Evolutionary conservation across 192 early-diverging fungal genomes (phyloP), one percentile per base, ranked within the genome.

Genomic region (Linnemannia exigua): DNA sequence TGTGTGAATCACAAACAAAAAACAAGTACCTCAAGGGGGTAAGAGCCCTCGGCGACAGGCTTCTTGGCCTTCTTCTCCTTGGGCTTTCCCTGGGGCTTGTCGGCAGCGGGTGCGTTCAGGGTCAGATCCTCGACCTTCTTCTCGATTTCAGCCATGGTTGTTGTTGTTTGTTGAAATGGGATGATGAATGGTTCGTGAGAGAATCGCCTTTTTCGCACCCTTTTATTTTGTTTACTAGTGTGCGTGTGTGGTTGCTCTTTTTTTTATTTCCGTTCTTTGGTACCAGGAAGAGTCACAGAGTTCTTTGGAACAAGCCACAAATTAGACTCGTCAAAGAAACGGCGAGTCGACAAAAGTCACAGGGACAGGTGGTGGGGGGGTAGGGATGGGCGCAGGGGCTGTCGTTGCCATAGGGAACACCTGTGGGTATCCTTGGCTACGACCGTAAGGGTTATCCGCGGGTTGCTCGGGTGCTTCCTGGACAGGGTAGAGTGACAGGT

Each of bases 21-120:
- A 37, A 37, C 22, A 63, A 67, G 35, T 87, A 89, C 88, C 78
- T 88, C 88, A 44, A 90, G 80, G 44, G 90, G 90, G 41, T 77
- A 88, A 33, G 80, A 76, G 19, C 84, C 81, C 31, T 89, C 89
- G 28, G 68, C 72, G 22, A 70, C 89, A 35, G 70, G 66, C 72
- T 76, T 87, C 77, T 88, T 89, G 68, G 81, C 63, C 81, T 89
- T 91, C 81, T 88, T 90, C 51, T 82, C 89, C 79, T 91, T 90
- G 72, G 76, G 73, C 88, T 92, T 90, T 61, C 86, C 87, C 78
- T 86, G 84, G 71, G 84, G 78, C 74, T 86, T 86, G 38, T 58
- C 84, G n/a, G 68, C 67, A 69, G 73, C 67, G 48, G 77, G 36
- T 36, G 84, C 50, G 54, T 80, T 75, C 76, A 86, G 75, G 72